Evolutionary conservation across 73 alveolate genomes (phyloP).

Genomic region (Blepharisma japonicum): DNA sequence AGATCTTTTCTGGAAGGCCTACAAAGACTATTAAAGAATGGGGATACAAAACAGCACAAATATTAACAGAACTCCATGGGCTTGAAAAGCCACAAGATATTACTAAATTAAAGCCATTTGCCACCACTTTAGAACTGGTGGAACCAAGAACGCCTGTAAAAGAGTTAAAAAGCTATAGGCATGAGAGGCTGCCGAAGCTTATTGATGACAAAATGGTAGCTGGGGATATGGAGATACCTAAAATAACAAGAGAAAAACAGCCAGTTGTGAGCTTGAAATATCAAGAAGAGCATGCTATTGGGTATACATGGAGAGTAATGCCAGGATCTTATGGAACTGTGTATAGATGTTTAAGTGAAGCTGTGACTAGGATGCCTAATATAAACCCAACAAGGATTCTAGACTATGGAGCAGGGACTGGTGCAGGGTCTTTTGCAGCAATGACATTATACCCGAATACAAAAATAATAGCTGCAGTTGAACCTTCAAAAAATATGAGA

Average conservation of each 20-base stretch:
- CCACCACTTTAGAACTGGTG: constrained; percentile 50
- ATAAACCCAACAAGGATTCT: constrained; percentile 44
- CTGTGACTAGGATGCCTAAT: constrained; percentile 40
- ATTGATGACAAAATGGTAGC: neutral
- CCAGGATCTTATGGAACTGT: constrained; percentile 44
- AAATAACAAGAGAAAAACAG: constrained; percentile 26
- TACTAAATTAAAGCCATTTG: constrained; percentile 46
- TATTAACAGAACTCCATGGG: constrained; percentile 41
- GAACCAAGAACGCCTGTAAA: constrained; percentile 24
- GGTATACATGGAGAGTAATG: constrained; percentile 42
- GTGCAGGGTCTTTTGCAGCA: constrained; percentile 65
- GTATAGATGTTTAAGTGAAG: constrained; percentile 45
- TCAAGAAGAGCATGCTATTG: constrained; percentile 54
- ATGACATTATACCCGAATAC: constrained; percentile 29
- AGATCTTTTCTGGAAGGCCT: constrained; percentile 48
- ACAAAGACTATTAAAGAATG: constrained; percentile 46
- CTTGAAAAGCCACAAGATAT: constrained; percentile 61
- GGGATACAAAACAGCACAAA: constrained; percentile 42
- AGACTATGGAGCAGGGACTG: constrained; percentile 79
- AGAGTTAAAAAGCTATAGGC: constrained; percentile 23
- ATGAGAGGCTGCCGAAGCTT: constrained; percentile 23
- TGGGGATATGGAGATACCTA: neutral
- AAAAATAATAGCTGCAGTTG: constrained; percentile 36
- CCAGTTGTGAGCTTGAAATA: constrained; percentile 34
- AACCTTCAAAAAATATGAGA: constrained; percentile 62